A percentile compares a stretch with the other conserved stretches of the same genome.
Conservation (phyloP, 2,329 filamentous ascomycete genomes). For the Fusarium xyrophilum region DNA sequence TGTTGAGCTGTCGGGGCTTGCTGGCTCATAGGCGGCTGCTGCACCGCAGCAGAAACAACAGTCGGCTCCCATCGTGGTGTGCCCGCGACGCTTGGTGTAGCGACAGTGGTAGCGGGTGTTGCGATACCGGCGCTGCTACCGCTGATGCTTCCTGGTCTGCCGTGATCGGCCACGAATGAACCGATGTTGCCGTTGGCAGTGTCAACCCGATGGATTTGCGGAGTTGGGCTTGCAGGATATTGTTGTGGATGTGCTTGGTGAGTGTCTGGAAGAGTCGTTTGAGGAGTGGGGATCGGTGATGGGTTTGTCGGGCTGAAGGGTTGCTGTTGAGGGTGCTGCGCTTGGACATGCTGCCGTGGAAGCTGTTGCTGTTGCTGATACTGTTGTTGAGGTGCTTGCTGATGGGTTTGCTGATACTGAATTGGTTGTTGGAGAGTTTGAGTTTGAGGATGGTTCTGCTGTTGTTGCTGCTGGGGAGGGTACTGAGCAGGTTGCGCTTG, state of each 20-base stretch:
- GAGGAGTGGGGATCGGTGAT: slow-evolving; percentile 3
- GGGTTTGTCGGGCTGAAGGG: not conserved
- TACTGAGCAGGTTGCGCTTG: slow-evolving; percentile 1
- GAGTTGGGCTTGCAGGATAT: not conserved
- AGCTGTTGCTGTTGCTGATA: slow-evolving; percentile 4
- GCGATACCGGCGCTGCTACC: slow-evolving; percentile 15
- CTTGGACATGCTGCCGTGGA: not conserved
- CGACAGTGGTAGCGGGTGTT: slow-evolving; percentile 15
- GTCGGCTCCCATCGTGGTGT: slow-evolving; percentile 17
- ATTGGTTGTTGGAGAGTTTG: not conserved
- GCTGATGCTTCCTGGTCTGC: slow-evolving; percentile 17
- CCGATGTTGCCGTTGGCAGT: slow-evolving; percentile 9
- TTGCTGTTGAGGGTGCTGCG: slow-evolving; percentile 6
- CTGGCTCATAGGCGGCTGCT: not conserved
- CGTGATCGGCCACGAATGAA: slow-evolving; percentile 1
- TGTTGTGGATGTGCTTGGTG: slow-evolving; percentile 1
- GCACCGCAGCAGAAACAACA: not conserved
- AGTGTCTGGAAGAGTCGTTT: not conserved
- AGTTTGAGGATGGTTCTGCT: slow-evolving; percentile 1
- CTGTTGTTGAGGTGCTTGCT: not conserved
- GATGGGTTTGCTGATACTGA: not conserved
- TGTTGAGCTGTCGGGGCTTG: not conserved
- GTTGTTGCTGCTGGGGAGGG: slow-evolving; percentile 4
- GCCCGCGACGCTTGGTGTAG: slow-evolving; percentile 1
- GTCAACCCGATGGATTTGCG: not conserved